Percentiles rank a stretch among this genome's conserved stretches.
These are phyloP conservation scores for Arthrinium phaeospermum DNA, from an alignment of 2,329 filamentous ascomycete genomes.

Conservation along the genomic window DNA sequence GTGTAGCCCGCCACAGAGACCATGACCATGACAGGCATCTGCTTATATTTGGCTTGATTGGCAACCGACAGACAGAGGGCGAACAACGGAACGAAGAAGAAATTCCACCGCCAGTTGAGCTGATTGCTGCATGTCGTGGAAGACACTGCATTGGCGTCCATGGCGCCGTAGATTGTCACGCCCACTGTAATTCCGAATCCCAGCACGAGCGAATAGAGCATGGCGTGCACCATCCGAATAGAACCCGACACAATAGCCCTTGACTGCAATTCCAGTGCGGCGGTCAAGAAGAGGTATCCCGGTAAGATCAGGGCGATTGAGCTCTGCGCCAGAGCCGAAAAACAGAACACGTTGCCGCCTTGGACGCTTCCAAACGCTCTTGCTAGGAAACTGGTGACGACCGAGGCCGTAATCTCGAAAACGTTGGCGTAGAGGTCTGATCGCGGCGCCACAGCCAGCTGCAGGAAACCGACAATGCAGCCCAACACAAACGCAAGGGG, in stretches of 20 bases:
- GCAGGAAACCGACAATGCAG: slow-evolving; percentile 70
- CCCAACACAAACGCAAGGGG: slow-evolving; percentile 75
- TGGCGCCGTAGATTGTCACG: slow-evolving; percentile 50
- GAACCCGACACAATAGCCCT: slow-evolving; percentile 73
- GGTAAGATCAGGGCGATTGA: slow-evolving; percentile 71
- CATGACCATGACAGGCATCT: slow-evolving; percentile 77
- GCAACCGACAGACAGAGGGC: slow-evolving; percentile 69
- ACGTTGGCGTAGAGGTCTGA: slow-evolving; percentile 73
- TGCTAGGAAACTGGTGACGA: slow-evolving; percentile 67
- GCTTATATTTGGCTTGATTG: slow-evolving; percentile 83
- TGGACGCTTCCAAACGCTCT: slow-evolving; percentile 67
- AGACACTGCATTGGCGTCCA: slow-evolving; percentile 47
- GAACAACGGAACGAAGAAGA: slow-evolving; percentile 77
- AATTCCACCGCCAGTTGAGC: slow-evolving; percentile 51
- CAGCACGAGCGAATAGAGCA: slow-evolving; percentile 75
- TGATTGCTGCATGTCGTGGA: slow-evolving; percentile 37
- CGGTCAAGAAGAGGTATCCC: slow-evolving; percentile 62
- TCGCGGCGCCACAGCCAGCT: slow-evolving; percentile 71
- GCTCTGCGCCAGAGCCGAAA: slow-evolving; percentile 68
- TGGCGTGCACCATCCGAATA: slow-evolving; percentile 75
- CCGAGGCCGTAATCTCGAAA: slow-evolving; percentile 66
- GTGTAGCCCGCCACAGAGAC: slow-evolving; percentile 78
- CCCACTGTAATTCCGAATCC: slow-evolving; percentile 70
- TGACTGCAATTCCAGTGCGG: slow-evolving; percentile 69
- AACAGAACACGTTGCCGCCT: slow-evolving; percentile 61